phyloP scores from a whole-genome alignment of 2,329 filamentous ascomycete genomes.

The Microcyclosporella mali region DNA sequence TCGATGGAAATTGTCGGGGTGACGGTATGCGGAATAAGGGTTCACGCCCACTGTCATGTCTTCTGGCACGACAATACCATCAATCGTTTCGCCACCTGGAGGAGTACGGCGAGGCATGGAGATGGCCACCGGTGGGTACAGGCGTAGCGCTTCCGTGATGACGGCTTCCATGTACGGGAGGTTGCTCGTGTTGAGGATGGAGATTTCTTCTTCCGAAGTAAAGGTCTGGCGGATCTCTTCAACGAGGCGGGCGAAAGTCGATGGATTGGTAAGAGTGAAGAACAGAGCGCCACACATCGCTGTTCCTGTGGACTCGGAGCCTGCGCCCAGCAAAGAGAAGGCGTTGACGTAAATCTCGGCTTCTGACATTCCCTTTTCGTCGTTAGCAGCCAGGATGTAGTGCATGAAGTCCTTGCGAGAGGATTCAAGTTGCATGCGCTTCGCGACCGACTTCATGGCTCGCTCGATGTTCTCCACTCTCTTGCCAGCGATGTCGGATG shows the following conservation, averaged over 20 bases:
- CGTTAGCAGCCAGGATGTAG: constrained; percentile 21
- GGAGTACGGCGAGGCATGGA: constrained; percentile 16
- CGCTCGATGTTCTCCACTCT: constrained; percentile 3
- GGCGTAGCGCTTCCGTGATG: constrained; percentile 9
- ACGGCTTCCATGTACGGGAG: constrained; percentile 8
- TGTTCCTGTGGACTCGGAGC: constrained; percentile 35
- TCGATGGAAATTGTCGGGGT: constrained; percentile 14
- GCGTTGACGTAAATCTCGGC: constrained; percentile 13
- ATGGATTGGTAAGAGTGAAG: constrained; percentile 26
- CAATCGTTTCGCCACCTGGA: constrained; percentile 12
- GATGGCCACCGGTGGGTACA: constrained; percentile 7
- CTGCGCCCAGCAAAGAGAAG: constrained; percentile 31
- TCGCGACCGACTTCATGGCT: background rate
- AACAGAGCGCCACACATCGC: constrained; percentile 28
- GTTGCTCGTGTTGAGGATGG: constrained; percentile 25
- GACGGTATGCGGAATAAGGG: background rate
- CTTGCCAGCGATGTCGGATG: background rate
- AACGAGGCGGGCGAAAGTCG: constrained; percentile 23
- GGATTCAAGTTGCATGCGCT: background rate
- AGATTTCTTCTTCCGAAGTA: constrained; percentile 30
- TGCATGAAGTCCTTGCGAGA: constrained; percentile 8
- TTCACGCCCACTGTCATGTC: constrained; percentile 6
- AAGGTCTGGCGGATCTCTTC: constrained; percentile 33
- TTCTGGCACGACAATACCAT: constrained; percentile 12
- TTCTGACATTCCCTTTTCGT: constrained; percentile 10